A percentile compares a stretch with the other conserved stretches of the same genome.
Conservation (phyloP, 2,329 filamentous ascomycete genomes). For the Alternaria longipes region DNA sequence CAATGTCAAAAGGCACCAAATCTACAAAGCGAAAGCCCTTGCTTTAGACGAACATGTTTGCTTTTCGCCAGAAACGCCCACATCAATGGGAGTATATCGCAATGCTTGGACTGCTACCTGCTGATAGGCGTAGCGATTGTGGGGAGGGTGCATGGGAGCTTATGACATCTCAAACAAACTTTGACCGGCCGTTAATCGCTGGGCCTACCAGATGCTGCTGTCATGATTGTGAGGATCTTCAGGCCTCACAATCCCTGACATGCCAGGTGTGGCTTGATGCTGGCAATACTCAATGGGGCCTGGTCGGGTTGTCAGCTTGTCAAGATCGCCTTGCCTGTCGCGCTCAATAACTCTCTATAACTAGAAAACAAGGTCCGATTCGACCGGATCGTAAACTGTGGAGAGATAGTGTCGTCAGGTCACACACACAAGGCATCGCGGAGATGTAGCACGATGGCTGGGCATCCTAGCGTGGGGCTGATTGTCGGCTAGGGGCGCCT, state of each 20-base stretch:
- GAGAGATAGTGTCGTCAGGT: constrained; percentile 25
- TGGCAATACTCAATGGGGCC: constrained; percentile 39
- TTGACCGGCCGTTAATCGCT: constrained; percentile 40
- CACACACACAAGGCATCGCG: constrained; percentile 27
- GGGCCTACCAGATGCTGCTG: constrained; percentile 32
- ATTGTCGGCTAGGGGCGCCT: constrained; percentile 36
- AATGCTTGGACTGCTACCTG: constrained; percentile 31
- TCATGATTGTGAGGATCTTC: constrained; percentile 40
- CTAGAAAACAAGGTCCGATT: constrained; percentile 8
- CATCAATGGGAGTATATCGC: constrained; percentile 14
- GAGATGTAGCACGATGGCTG: constrained; percentile 30
- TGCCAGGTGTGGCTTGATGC: constrained; percentile 38
- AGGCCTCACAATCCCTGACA: constrained; percentile 36
- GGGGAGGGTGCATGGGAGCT: constrained; percentile 35
- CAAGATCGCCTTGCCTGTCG: constrained; percentile 16
- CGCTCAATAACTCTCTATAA: constrained; percentile 17
- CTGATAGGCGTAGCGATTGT: constrained; percentile 41
- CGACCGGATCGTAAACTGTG: constrained; percentile 9
- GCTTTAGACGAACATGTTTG: constrained; percentile 6
- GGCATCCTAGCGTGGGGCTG: constrained; percentile 40
- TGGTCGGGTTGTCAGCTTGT: constrained; percentile 22
- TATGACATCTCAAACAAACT: constrained; percentile 40
- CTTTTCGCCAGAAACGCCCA: constrained; percentile 6
- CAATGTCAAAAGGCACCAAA: constrained; percentile 1
- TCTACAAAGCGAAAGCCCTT: background rate